Evolutionary conservation across 2,329 filamentous ascomycete genomes (phyloP).

Genomic region (Chrysoporthe austroafricana): DNA sequence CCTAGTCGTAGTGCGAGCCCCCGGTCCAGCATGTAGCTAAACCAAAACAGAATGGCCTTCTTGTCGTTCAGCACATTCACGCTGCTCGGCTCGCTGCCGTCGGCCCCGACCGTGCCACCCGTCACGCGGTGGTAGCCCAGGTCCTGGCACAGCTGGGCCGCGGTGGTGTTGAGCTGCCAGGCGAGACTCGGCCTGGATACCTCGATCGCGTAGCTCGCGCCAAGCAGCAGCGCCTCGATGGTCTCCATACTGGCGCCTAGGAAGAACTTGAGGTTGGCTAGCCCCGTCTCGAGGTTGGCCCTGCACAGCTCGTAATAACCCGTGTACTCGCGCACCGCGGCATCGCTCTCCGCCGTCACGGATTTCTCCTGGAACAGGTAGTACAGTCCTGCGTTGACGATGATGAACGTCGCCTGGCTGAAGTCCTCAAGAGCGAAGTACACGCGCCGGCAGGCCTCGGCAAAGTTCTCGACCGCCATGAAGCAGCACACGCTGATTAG

Average conservation of each 20-base stretch:
- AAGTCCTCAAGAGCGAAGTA: constrained; percentile 49
- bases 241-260: constrained; percentile 58
- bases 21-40: constrained; percentile 61
- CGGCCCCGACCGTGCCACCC: constrained; percentile 34
- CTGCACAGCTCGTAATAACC: constrained; percentile 47
- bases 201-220: constrained; percentile 65
- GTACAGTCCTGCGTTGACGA: constrained; percentile 54
- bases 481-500: constrained; percentile 50
- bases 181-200: constrained; percentile 64
- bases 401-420: constrained; percentile 54
- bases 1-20: constrained; percentile 62
- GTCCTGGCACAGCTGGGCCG: constrained; percentile 63
- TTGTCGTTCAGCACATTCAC: constrained; percentile 36
- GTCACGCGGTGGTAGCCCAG: constrained; percentile 62
- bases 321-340: constrained; percentile 41
- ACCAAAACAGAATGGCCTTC: constrained; percentile 52
- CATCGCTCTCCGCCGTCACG: constrained; percentile 36
- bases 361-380: constrained; percentile 54
- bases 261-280: constrained; percentile 58
- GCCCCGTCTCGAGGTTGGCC: constrained; percentile 53
- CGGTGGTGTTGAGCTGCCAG: constrained; percentile 65
- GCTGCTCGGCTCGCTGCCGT: constrained; percentile 9
- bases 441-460: constrained; percentile 50
- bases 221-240: constrained; percentile 62
- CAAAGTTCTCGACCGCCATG: constrained; percentile 53